These are phyloP conservation scores for Asparagopsis taxiformis DNA, from an alignment of 31 red algal genomes.

Conservation along the genomic window DNA sequence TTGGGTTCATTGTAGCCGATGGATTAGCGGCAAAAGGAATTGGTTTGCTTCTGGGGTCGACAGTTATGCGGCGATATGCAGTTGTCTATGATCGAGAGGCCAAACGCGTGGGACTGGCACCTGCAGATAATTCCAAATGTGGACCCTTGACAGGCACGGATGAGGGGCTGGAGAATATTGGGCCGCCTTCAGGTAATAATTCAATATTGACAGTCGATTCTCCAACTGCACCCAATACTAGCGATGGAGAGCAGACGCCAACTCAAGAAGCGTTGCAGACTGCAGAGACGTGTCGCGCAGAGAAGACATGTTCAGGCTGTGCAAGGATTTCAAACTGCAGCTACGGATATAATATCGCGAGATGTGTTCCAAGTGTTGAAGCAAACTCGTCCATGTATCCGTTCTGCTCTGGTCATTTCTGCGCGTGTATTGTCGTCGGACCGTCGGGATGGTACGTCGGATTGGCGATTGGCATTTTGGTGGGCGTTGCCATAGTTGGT, in stretches of 20 bases:
- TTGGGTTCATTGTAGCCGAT: slow-evolving; percentile 59
- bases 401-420: slow-evolving; percentile 40
- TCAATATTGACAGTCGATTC: slow-evolving; percentile 44
- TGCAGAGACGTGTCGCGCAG: slow-evolving; percentile 49
- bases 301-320: slow-evolving; percentile 29
- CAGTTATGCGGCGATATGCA: slow-evolving; percentile 43
- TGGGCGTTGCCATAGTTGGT: slow-evolving; percentile 23
- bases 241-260: background rate
- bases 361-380: slow-evolving; percentile 38
- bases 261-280: slow-evolving; percentile 9
- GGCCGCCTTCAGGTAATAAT: background rate
- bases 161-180: slow-evolving; percentile 19
- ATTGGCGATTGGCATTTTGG: slow-evolving; percentile 33
- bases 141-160: slow-evolving; percentile 38
- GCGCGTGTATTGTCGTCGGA: slow-evolving; percentile 48
- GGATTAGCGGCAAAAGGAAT: slow-evolving; percentile 34
- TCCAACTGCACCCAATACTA: slow-evolving; percentile 14
- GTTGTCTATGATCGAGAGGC: slow-evolving; percentile 45
- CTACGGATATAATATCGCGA: slow-evolving; percentile 45
- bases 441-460: slow-evolving; percentile 61
- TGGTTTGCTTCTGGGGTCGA: slow-evolving; percentile 38
- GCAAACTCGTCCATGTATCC: slow-evolving; percentile 33
- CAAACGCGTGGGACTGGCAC: slow-evolving; percentile 41
- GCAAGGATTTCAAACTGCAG: slow-evolving; percentile 38
- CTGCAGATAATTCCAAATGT: slow-evolving; percentile 24